Evolutionary conservation across 1,284 basidiomycete species (phyloP).

Genomic region (Coniophora puteana): DNA sequence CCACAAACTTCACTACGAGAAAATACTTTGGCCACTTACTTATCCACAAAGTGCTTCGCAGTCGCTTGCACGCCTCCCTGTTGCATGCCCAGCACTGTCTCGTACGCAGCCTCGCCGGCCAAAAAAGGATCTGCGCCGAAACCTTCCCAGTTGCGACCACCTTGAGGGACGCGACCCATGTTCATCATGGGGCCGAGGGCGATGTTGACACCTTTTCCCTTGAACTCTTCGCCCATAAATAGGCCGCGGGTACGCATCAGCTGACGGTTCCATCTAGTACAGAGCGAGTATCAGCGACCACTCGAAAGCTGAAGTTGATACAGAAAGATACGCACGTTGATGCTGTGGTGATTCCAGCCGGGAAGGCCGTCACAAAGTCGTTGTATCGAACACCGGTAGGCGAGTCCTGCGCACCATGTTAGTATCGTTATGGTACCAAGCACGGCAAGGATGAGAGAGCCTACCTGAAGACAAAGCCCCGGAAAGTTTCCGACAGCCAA

Average conservation of each 20-base stretch:
- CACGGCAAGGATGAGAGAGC: background rate
- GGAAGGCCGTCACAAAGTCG: slow-evolving; percentile 37
- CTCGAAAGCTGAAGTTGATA: slow-evolving; percentile 10
- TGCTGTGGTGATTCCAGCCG: slow-evolving; percentile 45
- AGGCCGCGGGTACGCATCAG: slow-evolving; percentile 54
- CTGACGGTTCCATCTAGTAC: slow-evolving; percentile 9
- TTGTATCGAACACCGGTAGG: slow-evolving; percentile 39
- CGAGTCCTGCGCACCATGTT: slow-evolving; percentile 34
- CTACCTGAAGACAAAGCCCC: background rate
- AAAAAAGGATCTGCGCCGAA: slow-evolving; percentile 61
- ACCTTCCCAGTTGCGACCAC: slow-evolving; percentile 65
- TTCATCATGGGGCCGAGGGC: slow-evolving; percentile 50
- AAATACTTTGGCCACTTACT: slow-evolving; percentile 21
- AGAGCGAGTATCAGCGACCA: background rate
- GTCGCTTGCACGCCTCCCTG: slow-evolving; percentile 52
- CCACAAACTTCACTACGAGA: background rate
- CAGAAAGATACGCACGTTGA: slow-evolving; percentile 38
- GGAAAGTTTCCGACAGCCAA: slow-evolving; percentile 3
- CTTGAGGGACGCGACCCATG: slow-evolving; percentile 33
- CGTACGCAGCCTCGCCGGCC: slow-evolving; percentile 52
- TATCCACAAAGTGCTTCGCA: slow-evolving; percentile 59
- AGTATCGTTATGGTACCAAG: slow-evolving; percentile 1
- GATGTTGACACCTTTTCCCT: slow-evolving; percentile 68
- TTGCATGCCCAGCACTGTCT: slow-evolving; percentile 54
- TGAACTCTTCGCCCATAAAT: slow-evolving; percentile 66